These are phyloP conservation scores for Saccharomycopsis sp. DNA, from an alignment of 805 yeast genomes.

Conservation along the genomic window DNA sequence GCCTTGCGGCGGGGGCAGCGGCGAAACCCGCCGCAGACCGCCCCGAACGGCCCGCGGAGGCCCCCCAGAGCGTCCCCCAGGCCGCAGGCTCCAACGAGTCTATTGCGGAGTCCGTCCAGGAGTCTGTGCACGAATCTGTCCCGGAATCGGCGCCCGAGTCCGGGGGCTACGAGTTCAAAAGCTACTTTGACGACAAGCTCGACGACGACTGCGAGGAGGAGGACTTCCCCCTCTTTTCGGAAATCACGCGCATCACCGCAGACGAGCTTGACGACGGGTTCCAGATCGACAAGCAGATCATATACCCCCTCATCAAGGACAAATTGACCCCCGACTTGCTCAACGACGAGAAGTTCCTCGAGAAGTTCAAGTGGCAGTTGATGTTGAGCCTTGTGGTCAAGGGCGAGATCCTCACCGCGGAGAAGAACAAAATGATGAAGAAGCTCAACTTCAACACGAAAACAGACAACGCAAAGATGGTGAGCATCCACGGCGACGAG, in stretches of 20 bases:
- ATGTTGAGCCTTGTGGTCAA: conserved; percentile 86
- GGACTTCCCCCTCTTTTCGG: conserved; percentile 20
- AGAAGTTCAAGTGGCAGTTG: conserved; percentile 91
- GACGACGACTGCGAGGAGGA: conserved; percentile 29
- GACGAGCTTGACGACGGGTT: conserved; percentile 34
- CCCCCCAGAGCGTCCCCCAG: too few relatives aligned
- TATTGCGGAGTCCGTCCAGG: background rate
- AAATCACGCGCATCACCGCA: conserved; percentile 33
- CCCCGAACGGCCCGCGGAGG: too few relatives aligned
- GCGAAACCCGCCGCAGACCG: too few relatives aligned
- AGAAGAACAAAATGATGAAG: conserved; percentile 63
- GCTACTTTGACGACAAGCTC: background rate
- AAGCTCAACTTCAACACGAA: conserved; percentile 11
- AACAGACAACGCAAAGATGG: conserved; percentile 11
- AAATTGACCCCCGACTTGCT: conserved; percentile 22
- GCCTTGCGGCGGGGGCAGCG: too few relatives aligned
- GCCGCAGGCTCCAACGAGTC: too few relatives aligned
- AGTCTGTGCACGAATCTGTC: background rate
- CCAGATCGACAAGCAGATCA: conserved; percentile 39
- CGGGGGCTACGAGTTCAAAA: background rate
- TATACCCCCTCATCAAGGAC: conserved; percentile 22
- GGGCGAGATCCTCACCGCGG: conserved; percentile 90
- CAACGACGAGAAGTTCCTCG: conserved; percentile 42
- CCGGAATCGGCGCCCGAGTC: background rate
- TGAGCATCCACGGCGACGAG: conserved; percentile 17